Percentiles rank a stretch among this genome's conserved stretches.
phyloP scores from a whole-genome alignment of 495 filamentous ascomycete genomes.

The Haplographium delicatum region DNA sequence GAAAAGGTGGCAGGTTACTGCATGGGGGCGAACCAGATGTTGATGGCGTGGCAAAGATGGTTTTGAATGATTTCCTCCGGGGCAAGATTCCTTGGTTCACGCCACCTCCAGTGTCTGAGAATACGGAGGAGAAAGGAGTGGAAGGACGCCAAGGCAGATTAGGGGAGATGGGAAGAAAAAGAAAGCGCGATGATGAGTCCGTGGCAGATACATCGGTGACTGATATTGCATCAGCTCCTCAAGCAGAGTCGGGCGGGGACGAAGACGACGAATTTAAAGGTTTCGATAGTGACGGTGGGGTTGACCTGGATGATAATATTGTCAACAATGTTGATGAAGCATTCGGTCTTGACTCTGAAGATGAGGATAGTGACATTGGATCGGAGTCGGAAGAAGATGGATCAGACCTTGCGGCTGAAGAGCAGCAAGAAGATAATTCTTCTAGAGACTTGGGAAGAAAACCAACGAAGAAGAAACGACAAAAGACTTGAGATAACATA shows the following conservation, averaged over 20 bases:
- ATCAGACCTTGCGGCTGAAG: slow-evolving; percentile 15
- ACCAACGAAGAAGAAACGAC: slow-evolving; percentile 24
- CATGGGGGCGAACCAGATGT: slow-evolving; percentile 89
- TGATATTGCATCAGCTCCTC: slow-evolving; percentile 10
- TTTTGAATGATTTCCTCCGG: slow-evolving; percentile 89
- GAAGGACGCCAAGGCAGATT: slow-evolving; percentile 50
- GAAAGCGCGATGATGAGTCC: slow-evolving; percentile 46
- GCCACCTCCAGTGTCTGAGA: slow-evolving; percentile 61
- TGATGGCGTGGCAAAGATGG: slow-evolving; percentile 92
- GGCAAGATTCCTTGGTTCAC: slow-evolving; percentile 97
- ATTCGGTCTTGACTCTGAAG: slow-evolving; percentile 46
- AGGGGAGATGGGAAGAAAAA: slow-evolving; percentile 55
- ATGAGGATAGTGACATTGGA: slow-evolving; percentile 40
- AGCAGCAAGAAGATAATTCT: slow-evolving; percentile 22
- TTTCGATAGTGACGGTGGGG: slow-evolving; percentile 44
- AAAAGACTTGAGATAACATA: slow-evolving; percentile 19
- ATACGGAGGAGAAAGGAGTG: slow-evolving; percentile 45
- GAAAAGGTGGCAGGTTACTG: slow-evolving; percentile 80
- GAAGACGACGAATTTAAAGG: slow-evolving; percentile 45
- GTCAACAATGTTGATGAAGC: slow-evolving; percentile 31
- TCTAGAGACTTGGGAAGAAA: slow-evolving; percentile 10
- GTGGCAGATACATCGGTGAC: slow-evolving; percentile 28
- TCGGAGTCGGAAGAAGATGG: slow-evolving; percentile 25
- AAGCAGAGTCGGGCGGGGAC: slow-evolving; percentile 1
- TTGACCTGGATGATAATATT: slow-evolving; percentile 34